Base-by-base conservation (phyloP, 257 asterid species). In the Asclepias syriaca region DNA sequence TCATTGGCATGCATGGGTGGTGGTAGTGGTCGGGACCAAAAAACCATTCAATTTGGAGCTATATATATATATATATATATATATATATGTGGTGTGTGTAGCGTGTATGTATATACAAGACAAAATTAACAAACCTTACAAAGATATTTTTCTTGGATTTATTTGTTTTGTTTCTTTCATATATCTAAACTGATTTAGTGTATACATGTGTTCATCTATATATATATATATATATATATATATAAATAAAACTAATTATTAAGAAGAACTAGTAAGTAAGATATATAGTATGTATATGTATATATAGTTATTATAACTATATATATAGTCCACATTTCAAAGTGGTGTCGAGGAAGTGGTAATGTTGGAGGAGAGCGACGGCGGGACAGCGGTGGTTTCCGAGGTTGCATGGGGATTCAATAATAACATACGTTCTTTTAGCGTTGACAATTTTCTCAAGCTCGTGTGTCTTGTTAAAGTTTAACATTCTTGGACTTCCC, bases 341-440 rank as follows among this genome's bases (percentile, higher is more conserved):
- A 56, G 65, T 49, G 66, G 54, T 21, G 58, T 10, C 11, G 48
- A 64, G 49, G 48, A 66, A 24, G 67, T 24, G 37, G 39, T 46
- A 3, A 34, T 40, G 72, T 60, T 74, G 74, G 77, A 59, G 56
- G 53, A 34, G 78, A 77, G 77, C 75, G 82, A 75, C 79, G 84
- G 79, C 84, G 75, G 79, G 79, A 70, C 81, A 87, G n/a, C 29
- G 68, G 76, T 70, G 82, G 71, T 66, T 77, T 75, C 74, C 86
- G 85, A 84, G 85, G 81, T 53, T 69, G 75, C 83, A 57, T 24
- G 45, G 90, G 88, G 88, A 80, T 79, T 78, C 73, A 74, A 45
- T 71, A 53, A 54, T 27, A 43, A 43, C 48, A 43, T 43, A 9
- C 15, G 19, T 19, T 43, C 37, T 34, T 56, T 74, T 48, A 65